phyloP scores from a whole-genome alignment of 2,329 filamentous ascomycete species.

The Talaromyces marneffei region DNA sequence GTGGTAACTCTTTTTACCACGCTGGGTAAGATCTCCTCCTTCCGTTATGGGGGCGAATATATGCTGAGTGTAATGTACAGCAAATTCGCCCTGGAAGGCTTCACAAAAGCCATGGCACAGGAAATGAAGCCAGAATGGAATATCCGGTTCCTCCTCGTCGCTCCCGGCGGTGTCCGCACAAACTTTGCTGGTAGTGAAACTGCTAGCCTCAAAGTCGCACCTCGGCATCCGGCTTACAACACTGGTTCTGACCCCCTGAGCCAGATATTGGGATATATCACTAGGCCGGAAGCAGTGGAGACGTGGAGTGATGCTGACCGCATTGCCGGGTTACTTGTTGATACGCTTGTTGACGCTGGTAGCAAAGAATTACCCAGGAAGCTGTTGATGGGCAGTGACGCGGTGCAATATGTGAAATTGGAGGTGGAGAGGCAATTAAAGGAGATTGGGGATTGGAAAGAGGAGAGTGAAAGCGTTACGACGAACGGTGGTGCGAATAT shows the following conservation, averaged over 20 bases:
- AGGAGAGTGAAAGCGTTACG: constrained; percentile 15
- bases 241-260: constrained; percentile 1
- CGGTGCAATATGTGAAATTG: constrained; percentile 13
- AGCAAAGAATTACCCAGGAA: constrained; percentile 14
- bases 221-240: constrained; percentile 6
- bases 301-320: constrained; percentile 18
- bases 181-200: constrained; percentile 2
- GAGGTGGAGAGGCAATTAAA: constrained; percentile 14
- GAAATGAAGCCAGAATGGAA: constrained; percentile 43
- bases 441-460: constrained; percentile 16
- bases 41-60: neutral
- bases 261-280: constrained; percentile 15
- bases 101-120: constrained; percentile 42
- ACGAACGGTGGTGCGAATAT: constrained; percentile 3
- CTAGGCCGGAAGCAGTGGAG: constrained; percentile 7
- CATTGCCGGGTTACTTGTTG: constrained; percentile 17
- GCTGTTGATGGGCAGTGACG: constrained; percentile 17
- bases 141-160: constrained; percentile 29
- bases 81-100: constrained; percentile 46
- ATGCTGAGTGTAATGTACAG: constrained; percentile 10
- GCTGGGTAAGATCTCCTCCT: constrained; percentile 13
- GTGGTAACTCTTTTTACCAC: constrained; percentile 19
- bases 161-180: constrained; percentile 14
- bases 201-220: neutral
- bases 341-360: constrained; percentile 10